A percentile compares a stretch with the other conserved stretches of the same genome.
These are phyloP conservation scores for Isoetes engelmannii DNA, from an alignment of 83 land plant genomes.

Conservation along the genomic window DNA sequence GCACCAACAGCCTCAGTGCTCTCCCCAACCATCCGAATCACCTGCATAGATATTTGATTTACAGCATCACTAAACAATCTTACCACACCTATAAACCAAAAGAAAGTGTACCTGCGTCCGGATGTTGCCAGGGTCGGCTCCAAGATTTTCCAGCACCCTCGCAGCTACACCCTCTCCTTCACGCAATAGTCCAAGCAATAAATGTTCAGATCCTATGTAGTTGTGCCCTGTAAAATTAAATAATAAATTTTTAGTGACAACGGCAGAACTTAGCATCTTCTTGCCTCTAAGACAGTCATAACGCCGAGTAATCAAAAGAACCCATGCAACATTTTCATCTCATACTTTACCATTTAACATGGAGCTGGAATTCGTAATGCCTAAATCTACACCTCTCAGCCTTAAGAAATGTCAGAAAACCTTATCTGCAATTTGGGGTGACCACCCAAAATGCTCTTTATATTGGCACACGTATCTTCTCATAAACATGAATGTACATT, in stretches of 20 bases:
- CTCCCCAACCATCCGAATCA: slow-evolving; percentile 91
- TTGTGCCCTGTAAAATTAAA: slow-evolving; percentile 55
- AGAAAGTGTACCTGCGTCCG: slow-evolving; percentile 57
- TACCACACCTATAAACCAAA: background rate
- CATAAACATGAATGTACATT: background rate
- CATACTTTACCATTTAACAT: background rate
- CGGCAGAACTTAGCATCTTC: background rate
- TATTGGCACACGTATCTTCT: too few relatives aligned
- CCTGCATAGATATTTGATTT: slow-evolving; percentile 32
- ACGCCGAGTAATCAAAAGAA: background rate
- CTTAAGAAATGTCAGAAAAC: too few relatives aligned
- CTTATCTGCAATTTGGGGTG: too few relatives aligned
- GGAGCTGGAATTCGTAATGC: background rate
- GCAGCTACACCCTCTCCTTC: slow-evolving; percentile 96
- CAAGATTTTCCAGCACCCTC: slow-evolving; percentile 83
- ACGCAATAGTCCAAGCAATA: slow-evolving; percentile 70
- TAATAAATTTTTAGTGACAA: background rate
- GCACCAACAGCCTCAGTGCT: slow-evolving; percentile 81
- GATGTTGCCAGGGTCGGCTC: slow-evolving; percentile 81
- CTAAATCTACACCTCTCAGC: background rate
- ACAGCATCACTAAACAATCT: background rate
- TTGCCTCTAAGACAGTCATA: slow-evolving; percentile 1
- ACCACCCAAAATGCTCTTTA: too few relatives aligned
- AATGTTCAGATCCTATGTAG: slow-evolving; percentile 85
- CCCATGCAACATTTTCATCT: background rate